Base-by-base conservation (phyloP, 2,329 filamentous ascomycete genomes). In the Cladosporium halotolerans region DNA sequence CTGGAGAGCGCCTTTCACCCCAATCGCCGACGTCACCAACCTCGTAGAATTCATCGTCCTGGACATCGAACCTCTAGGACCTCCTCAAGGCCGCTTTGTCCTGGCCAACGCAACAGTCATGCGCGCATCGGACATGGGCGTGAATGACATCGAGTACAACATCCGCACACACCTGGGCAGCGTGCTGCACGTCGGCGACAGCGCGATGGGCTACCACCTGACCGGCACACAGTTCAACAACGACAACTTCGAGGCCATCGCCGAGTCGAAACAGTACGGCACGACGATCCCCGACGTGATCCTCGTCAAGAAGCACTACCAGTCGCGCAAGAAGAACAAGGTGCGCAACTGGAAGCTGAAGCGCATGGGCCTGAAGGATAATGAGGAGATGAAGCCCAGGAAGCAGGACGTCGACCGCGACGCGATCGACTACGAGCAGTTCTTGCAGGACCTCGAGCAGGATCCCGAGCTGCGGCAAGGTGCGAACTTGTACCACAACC, bases 241-340 rank as follows among this genome's bases (percentile, higher is more conserved):
- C 67, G 76, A 80, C 9, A 81, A 95, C 61, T 90, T 86, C 61
- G 90, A 96, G 62, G 87, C 85, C 4, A 79, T 96, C 33, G 90
- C 96, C 70, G 73, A 80, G 47, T 89, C 85, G 50, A 83, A 83
- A 69, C 83, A 85, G 47, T 92, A 95, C 72, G 76, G 82, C 2
- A 85, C 84, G 3, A 83, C 79, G 3, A 88, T 99, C 53, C 93
- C 93, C 0, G 93, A 99, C 65, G 93, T 97, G 0, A 75, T 99
- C 6, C 79, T 99, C 3, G 89, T 99, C 70, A 97, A 95, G 89
- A 99, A 99, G 73, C 85, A 89, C 79, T 99, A 95, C 73, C 83
- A 86, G 54, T 83, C 88, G 63, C 86, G 87, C 73, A 85, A 87
- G 77, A 95, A 92, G 81, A 58, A 80, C 83, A 69, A 68, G 69